Evolutionary conservation across 768 basidiomycete genomes (phyloP), one percentile per base, ranked within the genome.

Genomic region (Phlegmacium glaucopus): DNA sequence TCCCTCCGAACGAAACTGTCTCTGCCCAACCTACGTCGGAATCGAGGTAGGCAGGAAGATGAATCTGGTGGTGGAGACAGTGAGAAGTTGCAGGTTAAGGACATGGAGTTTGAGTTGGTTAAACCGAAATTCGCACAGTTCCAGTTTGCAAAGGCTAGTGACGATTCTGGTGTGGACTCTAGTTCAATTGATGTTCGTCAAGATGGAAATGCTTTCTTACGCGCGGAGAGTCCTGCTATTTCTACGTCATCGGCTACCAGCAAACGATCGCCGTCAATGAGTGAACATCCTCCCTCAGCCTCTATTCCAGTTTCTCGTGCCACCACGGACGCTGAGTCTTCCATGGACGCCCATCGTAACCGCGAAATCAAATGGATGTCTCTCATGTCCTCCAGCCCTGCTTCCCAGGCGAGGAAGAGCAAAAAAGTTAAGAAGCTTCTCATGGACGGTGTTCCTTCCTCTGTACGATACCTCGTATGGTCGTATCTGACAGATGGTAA

Each of bases 391-490:
- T 61, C 78, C 0, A 72, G 77, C 0, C 72, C 80, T 1, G 68
- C 89, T 0, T 65, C 80, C 2, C 81, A 85, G 54, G 78, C 86
- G 1, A 74, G 81, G 42, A 92, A 87, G 72, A 85, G 69, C 61
- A 91, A 91, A 66, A 93, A 92, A 59, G 73, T 90, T 9, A 76
- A 79, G 53, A 85, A 83, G 56, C 65, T 94, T 6, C 55, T 92
- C 25, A 66, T 83, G 37, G 87, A 90, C n/a, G 82, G 82, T 30
- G 86, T 94, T 1, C 91, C 91, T 0, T 82, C 86, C 9, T 88
- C 85, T 9, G 88, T 94, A 18, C 75, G 91, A 9, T 92, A 90
- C 53, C 77, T 84, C 12, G 90, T 92, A 3, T 94, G 91, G 91
- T 80, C 81, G 13, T 82, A 85, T 60, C 64, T 93, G 9, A 85